Evolutionary conservation across 176 grass and related monocot genomes (phyloP), one percentile per base, ranked within the genome.

Genomic region (Echinochloa phyllopogon): DNA sequence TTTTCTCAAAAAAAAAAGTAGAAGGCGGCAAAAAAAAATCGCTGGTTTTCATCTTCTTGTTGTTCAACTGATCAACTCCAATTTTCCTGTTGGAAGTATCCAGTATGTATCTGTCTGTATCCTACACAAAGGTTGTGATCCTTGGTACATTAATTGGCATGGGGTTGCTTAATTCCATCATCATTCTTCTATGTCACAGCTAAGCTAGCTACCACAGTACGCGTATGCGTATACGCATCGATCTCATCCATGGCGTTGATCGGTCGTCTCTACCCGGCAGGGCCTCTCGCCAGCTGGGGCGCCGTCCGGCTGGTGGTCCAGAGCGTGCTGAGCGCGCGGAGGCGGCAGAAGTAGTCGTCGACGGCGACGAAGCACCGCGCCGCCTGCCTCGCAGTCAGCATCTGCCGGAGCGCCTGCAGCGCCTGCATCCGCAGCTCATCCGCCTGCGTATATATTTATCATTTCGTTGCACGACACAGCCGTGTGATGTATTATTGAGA

Each of bases 261-360:
- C 5, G 40, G 3, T 20, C 1, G 16, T 21, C 62, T 5, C 71
- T 87, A 87, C 8, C 62, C 72, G 62, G 70, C 61, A 2, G 85
- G 50, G 1, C 56, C 56, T 83, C 84, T 79, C 10, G 79, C 59
- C 79, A 50, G 21, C 37, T 56, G 65, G 0, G 7, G 55, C 56
- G 48, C 69, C 20, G 78, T 39, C 25, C 85, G 38, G 69, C 12
- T 81, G 69, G 69, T 79, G 45, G 36, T 39, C 89, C 89, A 91
- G 49, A 91, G 82, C 61, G 86, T 66, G 70, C 86, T 85, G 68
- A 91, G 82, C 12, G 89, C 72, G 11, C 89, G 85, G 76, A 91
- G 82, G 55, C 89, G 89, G 82, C 79, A 67, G 64, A 91, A 85
- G 89, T 91, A 91, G 48, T 91, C 86, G 40, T 79, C 86, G 36